phyloP scores from a whole-genome alignment of 108 stramenopile genomes.

The Fragilariopsis cylindrus region DNA sequence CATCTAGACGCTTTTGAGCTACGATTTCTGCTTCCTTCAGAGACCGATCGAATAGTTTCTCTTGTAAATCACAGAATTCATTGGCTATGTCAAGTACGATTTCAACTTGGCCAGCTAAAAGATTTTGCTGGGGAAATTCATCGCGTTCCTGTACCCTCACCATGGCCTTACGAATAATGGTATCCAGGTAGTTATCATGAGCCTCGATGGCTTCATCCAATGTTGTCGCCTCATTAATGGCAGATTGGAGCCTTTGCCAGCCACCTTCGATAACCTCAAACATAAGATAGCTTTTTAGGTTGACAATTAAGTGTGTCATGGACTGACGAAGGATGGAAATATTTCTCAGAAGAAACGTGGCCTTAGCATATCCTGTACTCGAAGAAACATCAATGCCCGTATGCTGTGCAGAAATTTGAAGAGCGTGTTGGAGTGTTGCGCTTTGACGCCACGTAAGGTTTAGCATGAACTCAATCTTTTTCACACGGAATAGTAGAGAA shows the following conservation, averaged over 20 bases:
- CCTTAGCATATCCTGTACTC: conserved; percentile 51
- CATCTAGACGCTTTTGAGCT: conserved; percentile 54
- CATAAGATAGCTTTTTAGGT: conserved; percentile 96
- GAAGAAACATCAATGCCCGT: conserved; percentile 43
- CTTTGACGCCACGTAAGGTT: conserved; percentile 92
- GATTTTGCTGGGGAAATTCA: conserved; percentile 23
- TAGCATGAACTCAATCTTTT: conserved; percentile 92
- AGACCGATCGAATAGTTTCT: conserved; percentile 67
- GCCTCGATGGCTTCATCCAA: conserved; percentile 91
- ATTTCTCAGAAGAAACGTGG: conserved; percentile 77
- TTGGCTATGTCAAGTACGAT: conserved; percentile 60
- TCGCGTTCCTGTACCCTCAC: conserved; percentile 40
- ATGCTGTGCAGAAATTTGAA: conserved; percentile 52
- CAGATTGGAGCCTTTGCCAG: conserved; percentile 79
- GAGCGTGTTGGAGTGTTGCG: conserved; percentile 85
- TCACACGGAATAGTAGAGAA: conserved; percentile 88
- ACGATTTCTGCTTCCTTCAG: conserved; percentile 62
- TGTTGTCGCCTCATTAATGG: conserved; percentile 64
- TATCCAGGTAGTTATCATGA: conserved; percentile 87
- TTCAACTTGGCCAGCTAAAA: conserved; percentile 56
- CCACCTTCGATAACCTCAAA: conserved; percentile 97
- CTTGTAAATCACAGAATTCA: conserved; percentile 84
- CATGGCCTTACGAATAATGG: conserved; percentile 81
- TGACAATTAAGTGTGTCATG: conserved; percentile 95
- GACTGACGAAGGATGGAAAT: conserved; percentile 89